These are phyloP conservation scores for Termitomyces heimii DNA, from an alignment of 768 basidiomycete genomes.

Conservation along the genomic window DNA sequence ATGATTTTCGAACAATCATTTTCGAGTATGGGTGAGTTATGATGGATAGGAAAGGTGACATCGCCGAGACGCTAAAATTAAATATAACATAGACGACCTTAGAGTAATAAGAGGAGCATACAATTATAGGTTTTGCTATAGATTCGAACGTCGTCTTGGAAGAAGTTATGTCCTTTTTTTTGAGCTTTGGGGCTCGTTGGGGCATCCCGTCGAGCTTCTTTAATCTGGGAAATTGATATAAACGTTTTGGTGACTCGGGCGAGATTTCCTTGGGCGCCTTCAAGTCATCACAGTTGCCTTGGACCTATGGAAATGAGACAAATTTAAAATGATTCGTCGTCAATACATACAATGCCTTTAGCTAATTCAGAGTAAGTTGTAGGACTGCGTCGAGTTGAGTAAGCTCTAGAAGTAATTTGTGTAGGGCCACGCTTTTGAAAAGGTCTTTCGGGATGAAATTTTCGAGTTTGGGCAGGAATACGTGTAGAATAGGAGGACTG, in stretches of 20 bases:
- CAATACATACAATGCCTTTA: neutral
- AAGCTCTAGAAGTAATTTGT: neutral
- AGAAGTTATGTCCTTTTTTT: neutral
- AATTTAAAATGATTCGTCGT: neutral
- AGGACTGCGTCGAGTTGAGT: neutral
- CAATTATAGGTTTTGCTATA: neutral
- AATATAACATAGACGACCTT: neutral
- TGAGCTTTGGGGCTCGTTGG: neutral
- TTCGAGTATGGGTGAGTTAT: too few relatives aligned
- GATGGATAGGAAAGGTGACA: neutral
- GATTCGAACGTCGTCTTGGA: neutral
- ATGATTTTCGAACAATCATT: neutral
- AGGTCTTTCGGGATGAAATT: neutral
- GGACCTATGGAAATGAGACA: neutral
- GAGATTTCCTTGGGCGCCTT: neutral
- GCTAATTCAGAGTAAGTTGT: neutral
- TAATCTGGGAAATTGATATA: neutral
- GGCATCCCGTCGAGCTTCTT: neutral
- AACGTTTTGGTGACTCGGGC: neutral
- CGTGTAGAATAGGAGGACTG: neutral
- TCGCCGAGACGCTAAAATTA: neutral
- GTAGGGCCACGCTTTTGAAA: neutral
- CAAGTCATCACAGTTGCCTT: neutral
- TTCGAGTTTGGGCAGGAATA: neutral
- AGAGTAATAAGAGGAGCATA: neutral